phyloP scores from a whole-genome alignment of 164 flowering plant species.

The Kingdonia uniflora region DNA sequence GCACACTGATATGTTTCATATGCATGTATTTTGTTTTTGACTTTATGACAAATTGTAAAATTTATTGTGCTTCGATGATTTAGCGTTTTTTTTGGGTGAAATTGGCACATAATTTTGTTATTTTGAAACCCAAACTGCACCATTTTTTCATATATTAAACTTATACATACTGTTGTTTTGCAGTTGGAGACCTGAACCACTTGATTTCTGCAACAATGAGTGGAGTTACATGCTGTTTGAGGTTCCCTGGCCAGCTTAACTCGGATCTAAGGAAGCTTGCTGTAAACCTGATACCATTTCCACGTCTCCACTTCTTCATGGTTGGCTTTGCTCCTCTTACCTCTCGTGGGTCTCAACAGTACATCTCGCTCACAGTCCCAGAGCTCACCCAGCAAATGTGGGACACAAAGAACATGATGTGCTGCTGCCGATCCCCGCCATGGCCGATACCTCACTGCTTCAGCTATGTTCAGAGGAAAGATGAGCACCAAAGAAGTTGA shows the following conservation, averaged over 20 bases:
- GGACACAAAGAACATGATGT: slow-evolving; percentile 17
- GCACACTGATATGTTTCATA: too few species aligned
- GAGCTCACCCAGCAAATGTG: slow-evolving; percentile 21
- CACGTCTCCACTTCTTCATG: slow-evolving; percentile 20
- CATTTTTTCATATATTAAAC: too few species aligned
- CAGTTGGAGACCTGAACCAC: slow-evolving; percentile 16
- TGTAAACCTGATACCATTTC: slow-evolving; percentile 15
- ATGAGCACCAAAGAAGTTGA: slow-evolving; percentile 15
- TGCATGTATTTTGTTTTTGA: too few species aligned
- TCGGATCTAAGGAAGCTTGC: slow-evolving; percentile 16
- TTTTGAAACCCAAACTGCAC: too few species aligned
- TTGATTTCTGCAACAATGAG: slow-evolving; percentile 16
- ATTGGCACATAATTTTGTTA: too few species aligned
- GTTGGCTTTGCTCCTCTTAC: slow-evolving; percentile 19
- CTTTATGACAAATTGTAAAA: too few species aligned
- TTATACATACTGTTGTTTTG: slow-evolving; percentile 4
- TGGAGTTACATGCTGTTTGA: slow-evolving; percentile 16
- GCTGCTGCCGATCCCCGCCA: slow-evolving; percentile 13
- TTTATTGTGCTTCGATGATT: too few species aligned
- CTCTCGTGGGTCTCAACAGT: slow-evolving; percentile 19
- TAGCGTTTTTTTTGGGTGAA: too few species aligned
- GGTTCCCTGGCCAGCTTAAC: slow-evolving; percentile 14
- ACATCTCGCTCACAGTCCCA: slow-evolving; percentile 19
- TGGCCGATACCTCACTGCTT: slow-evolving; percentile 13
- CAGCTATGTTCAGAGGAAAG: slow-evolving; percentile 18